Conservation (phyloP, 257 asterid genomes). For the Plantago major region DNA sequence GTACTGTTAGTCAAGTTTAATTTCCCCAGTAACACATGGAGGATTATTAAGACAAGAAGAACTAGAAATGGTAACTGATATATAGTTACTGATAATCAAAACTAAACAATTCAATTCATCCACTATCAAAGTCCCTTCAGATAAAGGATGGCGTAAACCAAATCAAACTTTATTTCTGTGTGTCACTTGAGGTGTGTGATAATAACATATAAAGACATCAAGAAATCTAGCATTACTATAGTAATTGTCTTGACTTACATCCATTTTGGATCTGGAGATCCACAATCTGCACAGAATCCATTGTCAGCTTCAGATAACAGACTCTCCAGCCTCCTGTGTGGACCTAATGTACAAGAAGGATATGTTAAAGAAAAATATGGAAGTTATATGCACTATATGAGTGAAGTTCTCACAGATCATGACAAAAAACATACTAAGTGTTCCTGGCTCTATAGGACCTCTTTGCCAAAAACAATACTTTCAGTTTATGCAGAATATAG, state of each 20-base stretch:
- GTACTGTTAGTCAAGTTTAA: too few relatives aligned
- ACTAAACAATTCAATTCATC: too few relatives aligned
- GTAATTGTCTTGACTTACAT: conserved; percentile 47
- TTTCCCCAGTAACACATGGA: too few relatives aligned
- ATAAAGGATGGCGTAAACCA: not conserved
- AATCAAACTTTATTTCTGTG: too few relatives aligned
- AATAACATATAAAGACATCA: not conserved
- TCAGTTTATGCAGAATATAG: too few relatives aligned
- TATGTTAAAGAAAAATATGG: conserved; percentile 2
- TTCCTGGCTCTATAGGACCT: too few relatives aligned
- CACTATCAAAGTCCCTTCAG: not conserved
- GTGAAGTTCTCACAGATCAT: not conserved
- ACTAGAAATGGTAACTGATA: too few relatives aligned
- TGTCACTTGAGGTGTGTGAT: too few relatives aligned
- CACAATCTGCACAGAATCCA: conserved; percentile 81
- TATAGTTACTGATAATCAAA: too few relatives aligned
- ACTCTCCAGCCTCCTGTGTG: conserved; percentile 56
- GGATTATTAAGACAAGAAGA: too few relatives aligned
- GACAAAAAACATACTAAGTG: not conserved
- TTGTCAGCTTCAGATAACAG: conserved; percentile 60
- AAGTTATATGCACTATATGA: not conserved
- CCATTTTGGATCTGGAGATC: conserved; percentile 92
- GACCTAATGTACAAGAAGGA: conserved; percentile 36
- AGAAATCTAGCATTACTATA: not conserved
- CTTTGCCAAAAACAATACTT: too few relatives aligned